phyloP scores from a whole-genome alignment of 2,329 filamentous ascomycete genomes.

The Trichoderma cornu-damae region DNA sequence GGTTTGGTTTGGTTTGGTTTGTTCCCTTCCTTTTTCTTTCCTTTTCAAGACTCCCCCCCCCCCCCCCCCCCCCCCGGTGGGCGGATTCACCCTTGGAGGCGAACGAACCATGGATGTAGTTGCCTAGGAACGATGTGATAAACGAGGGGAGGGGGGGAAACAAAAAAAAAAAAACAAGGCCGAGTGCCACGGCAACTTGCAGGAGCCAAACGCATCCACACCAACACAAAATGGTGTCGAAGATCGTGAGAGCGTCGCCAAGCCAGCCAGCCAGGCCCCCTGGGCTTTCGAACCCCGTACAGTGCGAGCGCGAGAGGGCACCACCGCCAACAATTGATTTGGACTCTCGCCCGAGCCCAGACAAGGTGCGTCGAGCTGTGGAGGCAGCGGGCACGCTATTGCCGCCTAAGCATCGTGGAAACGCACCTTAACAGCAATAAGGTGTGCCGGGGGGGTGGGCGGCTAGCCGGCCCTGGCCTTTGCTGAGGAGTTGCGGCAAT shows the following conservation, averaged over 20 bases:
- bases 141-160: no score
- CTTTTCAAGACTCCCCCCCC: not conserved
- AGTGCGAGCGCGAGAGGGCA: constrained; percentile 1
- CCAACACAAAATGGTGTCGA: not conserved
- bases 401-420: constrained; percentile 1
- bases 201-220: not conserved
- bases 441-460: constrained; percentile 19
- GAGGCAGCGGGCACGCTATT: constrained; percentile 7
- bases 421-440: constrained; percentile 19
- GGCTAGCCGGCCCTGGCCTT: not conserved
- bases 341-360: not conserved
- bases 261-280: not conserved
- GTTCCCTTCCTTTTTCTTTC: not conserved
- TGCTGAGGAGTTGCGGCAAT: not conserved
- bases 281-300: not conserved
- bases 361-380: constrained; percentile 10
- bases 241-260: not conserved
- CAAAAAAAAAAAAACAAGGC: constrained; percentile 9
- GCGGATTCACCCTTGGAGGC: not conserved
- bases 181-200: not conserved
- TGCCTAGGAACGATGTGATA: not conserved
- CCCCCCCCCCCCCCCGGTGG: no score
- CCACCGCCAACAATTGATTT: not conserved
- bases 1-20: no score
- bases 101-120: no score